Percentiles rank a stretch among this genome's conserved stretches.
These are phyloP conservation scores for Dendrobium huoshanense DNA, from an alignment of 106 monocot genomes.

Conservation along the genomic window DNA sequence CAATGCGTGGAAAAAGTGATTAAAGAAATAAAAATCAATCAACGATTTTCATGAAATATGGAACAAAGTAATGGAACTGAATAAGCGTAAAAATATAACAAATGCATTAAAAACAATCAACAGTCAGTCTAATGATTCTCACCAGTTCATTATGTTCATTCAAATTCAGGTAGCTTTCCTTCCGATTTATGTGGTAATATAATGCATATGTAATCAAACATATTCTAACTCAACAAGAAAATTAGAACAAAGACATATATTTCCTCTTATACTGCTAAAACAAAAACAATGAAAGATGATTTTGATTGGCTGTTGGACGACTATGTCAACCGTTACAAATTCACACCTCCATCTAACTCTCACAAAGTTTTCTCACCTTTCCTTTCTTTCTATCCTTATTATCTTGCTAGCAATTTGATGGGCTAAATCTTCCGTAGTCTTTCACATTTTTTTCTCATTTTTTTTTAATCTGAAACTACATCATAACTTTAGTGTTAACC, in stretches of 20 bases:
- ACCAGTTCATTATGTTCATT: background rate
- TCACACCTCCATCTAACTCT: background rate
- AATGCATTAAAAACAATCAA: background rate
- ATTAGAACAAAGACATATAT: background rate
- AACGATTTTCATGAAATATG: background rate
- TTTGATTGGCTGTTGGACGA: background rate
- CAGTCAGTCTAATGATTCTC: background rate
- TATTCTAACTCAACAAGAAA: background rate
- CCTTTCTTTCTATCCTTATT: background rate
- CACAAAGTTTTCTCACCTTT: background rate
- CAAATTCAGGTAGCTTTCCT: background rate
- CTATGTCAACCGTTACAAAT: background rate
- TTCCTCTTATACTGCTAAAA: background rate
- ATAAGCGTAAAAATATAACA: background rate
- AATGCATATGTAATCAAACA: background rate
- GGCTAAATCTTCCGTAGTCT: background rate
- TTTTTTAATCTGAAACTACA: conserved; percentile 3
- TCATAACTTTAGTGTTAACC: background rate
- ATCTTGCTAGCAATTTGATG: background rate
- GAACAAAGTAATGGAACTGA: background rate
- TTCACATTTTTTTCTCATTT: background rate
- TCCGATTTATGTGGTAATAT: background rate
- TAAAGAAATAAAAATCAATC: background rate
- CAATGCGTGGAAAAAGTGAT: background rate
- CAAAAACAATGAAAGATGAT: background rate